phyloP scores from a whole-genome alignment of 2,329 filamentous ascomycete genomes.

The Fusarium sp. region DNA sequence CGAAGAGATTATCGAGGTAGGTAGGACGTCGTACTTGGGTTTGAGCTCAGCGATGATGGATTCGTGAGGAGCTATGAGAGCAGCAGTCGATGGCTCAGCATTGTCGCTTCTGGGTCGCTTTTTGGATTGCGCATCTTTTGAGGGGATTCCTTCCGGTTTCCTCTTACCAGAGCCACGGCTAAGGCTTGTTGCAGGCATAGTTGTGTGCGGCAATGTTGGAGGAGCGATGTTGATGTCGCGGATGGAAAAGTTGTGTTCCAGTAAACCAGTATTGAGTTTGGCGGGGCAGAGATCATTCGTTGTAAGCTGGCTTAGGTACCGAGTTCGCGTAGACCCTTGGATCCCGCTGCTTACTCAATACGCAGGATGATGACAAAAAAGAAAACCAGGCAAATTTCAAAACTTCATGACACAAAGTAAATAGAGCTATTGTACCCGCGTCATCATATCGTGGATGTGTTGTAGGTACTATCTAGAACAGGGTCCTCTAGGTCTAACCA shows the following conservation, averaged over 20 bases:
- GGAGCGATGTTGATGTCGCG: constrained; percentile 11
- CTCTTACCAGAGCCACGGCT: constrained; percentile 31
- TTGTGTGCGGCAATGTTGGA: constrained; percentile 16
- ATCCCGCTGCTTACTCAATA: no score
- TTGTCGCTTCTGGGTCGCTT: constrained; percentile 13
- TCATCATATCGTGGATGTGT: no score
- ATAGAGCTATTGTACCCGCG: no score
- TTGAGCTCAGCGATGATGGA: constrained; percentile 55
- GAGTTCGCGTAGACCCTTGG: constrained; percentile 1
- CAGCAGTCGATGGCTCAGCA: constrained; percentile 13
- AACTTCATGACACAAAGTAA: no score
- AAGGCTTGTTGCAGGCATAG: constrained; percentile 26
- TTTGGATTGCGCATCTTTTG: background rate
- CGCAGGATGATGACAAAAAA: no score
- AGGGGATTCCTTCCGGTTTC: constrained; percentile 16
- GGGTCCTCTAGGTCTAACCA: no score
- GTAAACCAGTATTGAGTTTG: constrained; percentile 30
- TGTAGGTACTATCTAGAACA: no score
- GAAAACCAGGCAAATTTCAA: no score
- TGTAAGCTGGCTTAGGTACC: constrained; percentile 2
- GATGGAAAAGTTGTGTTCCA: constrained; percentile 36
- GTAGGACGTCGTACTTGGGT: constrained; percentile 59
- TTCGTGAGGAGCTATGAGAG: constrained; percentile 52
- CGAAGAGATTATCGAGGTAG: constrained; percentile 66
- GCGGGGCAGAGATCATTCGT: constrained; percentile 15